Evolutionary conservation across 2,329 filamentous ascomycete genomes (phyloP).

Genomic region (Trichoderma semiorbis): DNA sequence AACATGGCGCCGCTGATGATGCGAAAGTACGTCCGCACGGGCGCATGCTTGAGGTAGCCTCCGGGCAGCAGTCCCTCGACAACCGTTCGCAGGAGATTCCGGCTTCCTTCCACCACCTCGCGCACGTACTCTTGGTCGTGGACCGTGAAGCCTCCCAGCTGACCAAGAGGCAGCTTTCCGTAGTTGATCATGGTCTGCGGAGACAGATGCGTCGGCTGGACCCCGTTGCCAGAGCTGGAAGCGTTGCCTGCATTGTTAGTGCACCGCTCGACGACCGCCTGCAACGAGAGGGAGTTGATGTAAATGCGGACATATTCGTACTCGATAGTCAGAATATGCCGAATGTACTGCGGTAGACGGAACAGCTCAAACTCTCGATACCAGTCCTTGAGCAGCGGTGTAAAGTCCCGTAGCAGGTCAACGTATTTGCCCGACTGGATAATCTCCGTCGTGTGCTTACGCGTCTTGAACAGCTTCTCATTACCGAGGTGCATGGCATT

Average conservation of each 20-base stretch:
- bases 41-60: slow-evolving; percentile 76
- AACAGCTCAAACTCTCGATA: slow-evolving; percentile 78
- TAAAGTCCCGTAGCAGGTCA: slow-evolving; percentile 74
- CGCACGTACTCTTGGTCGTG: slow-evolving; percentile 70
- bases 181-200: slow-evolving; percentile 64
- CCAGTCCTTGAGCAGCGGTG: slow-evolving; percentile 75
- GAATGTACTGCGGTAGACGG: slow-evolving; percentile 61
- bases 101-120: slow-evolving; percentile 73
- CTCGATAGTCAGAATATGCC: slow-evolving; percentile 84
- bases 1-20: slow-evolving; percentile 86
- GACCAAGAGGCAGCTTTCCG: slow-evolving; percentile 61
- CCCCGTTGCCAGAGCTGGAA: slow-evolving; percentile 35
- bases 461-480: slow-evolving; percentile 80
- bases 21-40: slow-evolving; percentile 80
- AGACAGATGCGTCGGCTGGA: slow-evolving; percentile 43
- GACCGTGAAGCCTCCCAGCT: slow-evolving; percentile 60
- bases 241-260: slow-evolving; percentile 65
- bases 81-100: slow-evolving; percentile 72
- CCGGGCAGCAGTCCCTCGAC: slow-evolving; percentile 71
- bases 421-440: slow-evolving; percentile 85
- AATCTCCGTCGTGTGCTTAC: slow-evolving; percentile 82
- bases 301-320: slow-evolving; percentile 95
- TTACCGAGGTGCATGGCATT: slow-evolving; percentile 91
- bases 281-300: slow-evolving; percentile 87
- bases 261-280: slow-evolving; percentile 91